phyloP scores from a whole-genome alignment of 1,284 basidiomycete species.

The Phylloboletellus chloephorus region DNA sequence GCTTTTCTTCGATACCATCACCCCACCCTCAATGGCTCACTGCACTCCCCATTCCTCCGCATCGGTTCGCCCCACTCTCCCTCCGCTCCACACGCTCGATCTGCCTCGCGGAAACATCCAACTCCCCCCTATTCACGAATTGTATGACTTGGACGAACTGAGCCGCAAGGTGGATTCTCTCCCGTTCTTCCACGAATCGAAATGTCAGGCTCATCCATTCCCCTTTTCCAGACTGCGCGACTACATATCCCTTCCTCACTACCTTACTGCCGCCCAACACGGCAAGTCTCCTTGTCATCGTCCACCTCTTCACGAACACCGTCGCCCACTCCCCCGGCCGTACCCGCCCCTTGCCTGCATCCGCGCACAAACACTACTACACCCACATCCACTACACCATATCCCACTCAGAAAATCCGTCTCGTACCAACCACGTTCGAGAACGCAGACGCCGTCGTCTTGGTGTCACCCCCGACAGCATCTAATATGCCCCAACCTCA shows the following conservation, averaged over 20 bases:
- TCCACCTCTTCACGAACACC: slow-evolving; percentile 8
- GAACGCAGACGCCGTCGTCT: slow-evolving; percentile 49
- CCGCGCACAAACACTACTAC: slow-evolving; percentile 16
- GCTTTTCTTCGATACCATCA: neutral
- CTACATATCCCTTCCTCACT: neutral
- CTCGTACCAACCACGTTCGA: slow-evolving; percentile 47
- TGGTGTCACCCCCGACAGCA: slow-evolving; percentile 35
- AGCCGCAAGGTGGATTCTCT: slow-evolving; percentile 29
- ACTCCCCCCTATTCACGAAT: slow-evolving; percentile 23
- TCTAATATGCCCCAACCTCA: slow-evolving; percentile 12
- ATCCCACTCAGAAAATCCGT: slow-evolving; percentile 32
- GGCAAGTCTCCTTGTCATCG: slow-evolving; percentile 3
- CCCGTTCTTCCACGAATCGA: neutral
- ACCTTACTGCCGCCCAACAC: slow-evolving; percentile 1
- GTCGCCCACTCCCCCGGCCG: slow-evolving; percentile 21
- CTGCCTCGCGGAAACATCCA: slow-evolving; percentile 32
- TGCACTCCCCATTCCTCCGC: slow-evolving; percentile 16
- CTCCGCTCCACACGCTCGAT: slow-evolving; percentile 50
- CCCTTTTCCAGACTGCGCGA: slow-evolving; percentile 5
- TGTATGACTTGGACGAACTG: slow-evolving; percentile 30
- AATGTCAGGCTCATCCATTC: neutral
- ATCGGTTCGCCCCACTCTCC: slow-evolving; percentile 47
- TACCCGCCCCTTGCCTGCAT: slow-evolving; percentile 17
- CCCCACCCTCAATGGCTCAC: slow-evolving; percentile 31
- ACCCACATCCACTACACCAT: neutral